A percentile compares a stretch with the other conserved stretches of the same genome.
phyloP scores from a whole-genome alignment of 73 alveolate genomes.

The Breviolum minutum region DNA sequence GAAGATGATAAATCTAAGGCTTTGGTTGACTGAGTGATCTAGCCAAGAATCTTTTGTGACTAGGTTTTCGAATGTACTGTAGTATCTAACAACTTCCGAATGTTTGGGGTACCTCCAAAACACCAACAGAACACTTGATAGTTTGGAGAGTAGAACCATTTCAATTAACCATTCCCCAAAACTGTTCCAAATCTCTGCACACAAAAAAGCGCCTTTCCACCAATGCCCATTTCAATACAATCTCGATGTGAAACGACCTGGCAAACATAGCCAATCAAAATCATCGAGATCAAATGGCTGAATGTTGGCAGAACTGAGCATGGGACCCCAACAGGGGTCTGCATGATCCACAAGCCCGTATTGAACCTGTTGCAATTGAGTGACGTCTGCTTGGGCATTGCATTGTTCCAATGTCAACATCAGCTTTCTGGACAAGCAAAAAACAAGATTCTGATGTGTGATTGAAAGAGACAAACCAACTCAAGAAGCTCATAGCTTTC shows the following conservation, averaged over 20 bases:
- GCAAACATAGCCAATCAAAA: background rate
- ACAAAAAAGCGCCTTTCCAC: constrained; percentile 46
- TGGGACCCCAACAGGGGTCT: constrained; percentile 89
- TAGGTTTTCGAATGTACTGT: too few relatives aligned
- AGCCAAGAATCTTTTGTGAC: too few relatives aligned
- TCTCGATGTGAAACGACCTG: constrained; percentile 93
- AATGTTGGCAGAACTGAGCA: background rate
- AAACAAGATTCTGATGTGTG: background rate
- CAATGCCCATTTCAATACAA: constrained; percentile 94
- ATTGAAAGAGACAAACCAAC: background rate
- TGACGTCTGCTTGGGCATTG: too few relatives aligned
- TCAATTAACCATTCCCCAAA: background rate
- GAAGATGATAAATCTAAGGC: too few relatives aligned
- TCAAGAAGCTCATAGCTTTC: background rate
- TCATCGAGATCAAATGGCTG: background rate
- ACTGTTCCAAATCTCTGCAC: background rate
- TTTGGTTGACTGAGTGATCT: too few relatives aligned
- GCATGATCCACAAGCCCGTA: constrained; percentile 94
- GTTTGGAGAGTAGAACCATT: background rate
- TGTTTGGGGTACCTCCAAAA: too few relatives aligned
- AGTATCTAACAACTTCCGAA: too few relatives aligned
- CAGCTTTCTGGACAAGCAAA: background rate
- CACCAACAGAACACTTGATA: too few relatives aligned
- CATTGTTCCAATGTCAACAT: too few relatives aligned
- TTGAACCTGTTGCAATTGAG: constrained; percentile 15